Evolutionary conservation across 768 basidiomycete species (phyloP).

Genomic region (Agrocybe praecox): DNA sequence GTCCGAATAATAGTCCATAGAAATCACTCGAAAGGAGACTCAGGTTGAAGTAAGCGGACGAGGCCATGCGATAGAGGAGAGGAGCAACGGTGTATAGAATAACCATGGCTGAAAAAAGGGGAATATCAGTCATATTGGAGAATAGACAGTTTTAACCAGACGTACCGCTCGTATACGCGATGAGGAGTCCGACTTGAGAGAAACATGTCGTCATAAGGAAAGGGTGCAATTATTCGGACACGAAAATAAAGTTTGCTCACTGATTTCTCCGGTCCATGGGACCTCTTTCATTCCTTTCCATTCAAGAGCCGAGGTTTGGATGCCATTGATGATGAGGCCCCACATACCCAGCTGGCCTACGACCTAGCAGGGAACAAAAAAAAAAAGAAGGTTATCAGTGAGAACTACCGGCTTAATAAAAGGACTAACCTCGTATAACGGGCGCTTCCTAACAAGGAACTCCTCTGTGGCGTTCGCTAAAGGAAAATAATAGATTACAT

Average conservation of each 20-base stretch:
- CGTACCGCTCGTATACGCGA: constrained; percentile 41
- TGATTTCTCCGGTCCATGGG: constrained; percentile 73
- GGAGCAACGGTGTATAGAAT: constrained; percentile 87
- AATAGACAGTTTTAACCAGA: background rate
- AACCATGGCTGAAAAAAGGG: constrained; percentile 63
- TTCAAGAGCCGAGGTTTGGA: constrained; percentile 77
- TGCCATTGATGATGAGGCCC: constrained; percentile 78
- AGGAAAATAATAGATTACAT: background rate
- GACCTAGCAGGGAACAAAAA: too few species aligned
- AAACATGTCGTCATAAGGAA: background rate
- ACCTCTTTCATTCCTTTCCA: constrained; percentile 64
- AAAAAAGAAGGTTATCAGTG: background rate
- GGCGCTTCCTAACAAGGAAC: constrained; percentile 77
- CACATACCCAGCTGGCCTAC: constrained; percentile 88
- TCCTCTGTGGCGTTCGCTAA: constrained; percentile 88
- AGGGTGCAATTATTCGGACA: background rate
- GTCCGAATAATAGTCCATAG: constrained; percentile 79
- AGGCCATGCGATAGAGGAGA: constrained; percentile 83
- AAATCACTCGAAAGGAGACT: constrained; percentile 88
- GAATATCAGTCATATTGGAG: background rate
- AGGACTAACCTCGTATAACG: constrained; percentile 68
- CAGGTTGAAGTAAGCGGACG: constrained; percentile 84
- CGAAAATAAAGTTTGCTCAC: constrained; percentile 38
- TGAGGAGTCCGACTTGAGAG: constrained; percentile 43
- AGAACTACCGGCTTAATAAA: background rate